Percentiles rank a stretch among this genome's conserved stretches.
Evolutionary conservation across 352 stramenopile genomes (phyloP).

Genomic region (Aphanomyces stellatus): DNA sequence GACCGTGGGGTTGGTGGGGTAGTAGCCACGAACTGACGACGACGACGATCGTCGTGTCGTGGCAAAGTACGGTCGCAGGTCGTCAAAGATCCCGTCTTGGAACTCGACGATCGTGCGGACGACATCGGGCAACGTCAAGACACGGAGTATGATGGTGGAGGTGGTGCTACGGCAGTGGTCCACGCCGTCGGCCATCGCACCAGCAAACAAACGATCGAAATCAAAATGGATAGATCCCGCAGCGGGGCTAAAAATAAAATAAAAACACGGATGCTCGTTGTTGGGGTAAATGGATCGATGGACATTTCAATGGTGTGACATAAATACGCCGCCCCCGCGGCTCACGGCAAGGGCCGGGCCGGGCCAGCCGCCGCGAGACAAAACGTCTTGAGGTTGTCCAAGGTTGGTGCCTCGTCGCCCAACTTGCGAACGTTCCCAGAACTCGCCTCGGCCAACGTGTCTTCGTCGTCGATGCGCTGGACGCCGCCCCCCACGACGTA

Average conservation of each 20-base stretch:
- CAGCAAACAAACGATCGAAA: too few species aligned
- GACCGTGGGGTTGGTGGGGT: background rate
- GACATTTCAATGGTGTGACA: too few species aligned
- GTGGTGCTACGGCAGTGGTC: background rate
- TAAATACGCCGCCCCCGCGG: too few species aligned
- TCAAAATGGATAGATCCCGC: too few species aligned
- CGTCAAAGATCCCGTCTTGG: constrained; percentile 12
- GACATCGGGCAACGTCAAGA: constrained; percentile 4
- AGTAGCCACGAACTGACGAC: background rate
- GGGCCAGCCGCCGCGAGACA: too few species aligned
- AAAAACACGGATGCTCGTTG: too few species aligned
- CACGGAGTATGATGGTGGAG: background rate
- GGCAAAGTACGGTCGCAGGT: constrained; percentile 15
- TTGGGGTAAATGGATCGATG: too few species aligned
- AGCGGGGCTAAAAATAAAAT: too few species aligned
- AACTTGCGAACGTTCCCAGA: background rate
- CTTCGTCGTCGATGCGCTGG: background rate
- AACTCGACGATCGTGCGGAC: background rate
- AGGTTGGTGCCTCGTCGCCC: background rate
- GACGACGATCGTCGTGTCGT: too few species aligned
- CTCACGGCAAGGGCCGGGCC: too few species aligned
- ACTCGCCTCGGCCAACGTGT: background rate
- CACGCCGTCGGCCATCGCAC: too few species aligned
- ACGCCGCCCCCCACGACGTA: background rate
- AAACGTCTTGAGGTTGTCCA: background rate